Percentiles rank a stretch among this genome's conserved stretches.
phyloP scores from a whole-genome alignment of 257 asterid species.

The Solanum boliviense region DNA sequence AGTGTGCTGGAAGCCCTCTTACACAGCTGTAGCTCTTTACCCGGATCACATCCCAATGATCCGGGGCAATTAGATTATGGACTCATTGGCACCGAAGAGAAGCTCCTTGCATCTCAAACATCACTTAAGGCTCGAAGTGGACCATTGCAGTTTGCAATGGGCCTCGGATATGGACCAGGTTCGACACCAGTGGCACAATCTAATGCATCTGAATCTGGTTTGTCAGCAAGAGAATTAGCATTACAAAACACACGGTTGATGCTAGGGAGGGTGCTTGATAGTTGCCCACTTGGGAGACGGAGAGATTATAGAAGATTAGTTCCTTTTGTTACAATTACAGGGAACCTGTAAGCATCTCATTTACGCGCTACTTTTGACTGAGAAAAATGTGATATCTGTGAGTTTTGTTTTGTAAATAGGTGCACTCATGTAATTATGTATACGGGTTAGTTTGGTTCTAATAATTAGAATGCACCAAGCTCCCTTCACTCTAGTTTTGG shows the following conservation, averaged over 20 bases:
- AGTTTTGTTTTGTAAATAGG: background rate
- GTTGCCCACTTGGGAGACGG: slow-evolving; percentile 80
- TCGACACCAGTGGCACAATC: slow-evolving; percentile 33
- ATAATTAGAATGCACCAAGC: background rate
- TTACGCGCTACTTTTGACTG: background rate
- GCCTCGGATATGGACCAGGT: slow-evolving; percentile 23
- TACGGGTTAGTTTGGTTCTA: background rate
- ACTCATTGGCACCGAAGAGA: slow-evolving; percentile 53
- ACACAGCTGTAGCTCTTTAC: slow-evolving; percentile 89
- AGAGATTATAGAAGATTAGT: slow-evolving; percentile 89
- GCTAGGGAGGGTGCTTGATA: slow-evolving; percentile 87
- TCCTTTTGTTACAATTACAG: slow-evolving; percentile 77
- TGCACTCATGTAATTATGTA: background rate
- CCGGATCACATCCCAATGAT: slow-evolving; percentile 68
- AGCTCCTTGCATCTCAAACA: slow-evolving; percentile 65
- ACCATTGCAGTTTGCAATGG: slow-evolving; percentile 69
- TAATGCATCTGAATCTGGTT: slow-evolving; percentile 39
- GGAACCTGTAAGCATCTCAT: slow-evolving; percentile 23
- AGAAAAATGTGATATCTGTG: background rate
- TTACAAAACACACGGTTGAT: slow-evolving; percentile 77
- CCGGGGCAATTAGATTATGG: slow-evolving; percentile 59
- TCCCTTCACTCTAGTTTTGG: background rate
- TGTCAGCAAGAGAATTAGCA: slow-evolving; percentile 58
- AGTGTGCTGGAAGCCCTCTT: slow-evolving; percentile 95
- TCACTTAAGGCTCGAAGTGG: slow-evolving; percentile 94